These are phyloP conservation scores for Polychaeton citri DNA, from an alignment of 2,329 filamentous ascomycete species.

Conservation along the genomic window DNA sequence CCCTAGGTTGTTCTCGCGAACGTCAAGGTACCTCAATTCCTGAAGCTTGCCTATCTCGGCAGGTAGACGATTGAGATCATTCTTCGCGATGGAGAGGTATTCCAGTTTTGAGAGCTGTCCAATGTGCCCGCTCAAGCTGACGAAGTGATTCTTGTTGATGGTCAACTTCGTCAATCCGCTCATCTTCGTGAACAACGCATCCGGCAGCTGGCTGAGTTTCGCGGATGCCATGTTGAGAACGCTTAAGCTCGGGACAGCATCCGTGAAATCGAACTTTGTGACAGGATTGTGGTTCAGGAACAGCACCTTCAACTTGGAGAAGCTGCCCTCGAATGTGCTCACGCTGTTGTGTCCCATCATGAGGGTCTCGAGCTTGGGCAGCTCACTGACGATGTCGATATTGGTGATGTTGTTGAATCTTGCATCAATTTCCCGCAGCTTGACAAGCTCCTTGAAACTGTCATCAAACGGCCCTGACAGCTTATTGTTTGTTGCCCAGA, in stretches of 20 bases:
- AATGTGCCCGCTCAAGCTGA: slow-evolving; percentile 73
- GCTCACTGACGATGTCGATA: slow-evolving; percentile 72
- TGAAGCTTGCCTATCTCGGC: slow-evolving; percentile 75
- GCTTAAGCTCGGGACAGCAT: slow-evolving; percentile 66
- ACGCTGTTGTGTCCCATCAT: slow-evolving; percentile 88
- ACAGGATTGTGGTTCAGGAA: slow-evolving; percentile 92
- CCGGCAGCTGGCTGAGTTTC: slow-evolving; percentile 76
- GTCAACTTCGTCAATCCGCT: slow-evolving; percentile 76
- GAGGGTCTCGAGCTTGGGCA: slow-evolving; percentile 78
- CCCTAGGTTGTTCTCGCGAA: slow-evolving; percentile 86
- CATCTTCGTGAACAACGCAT: slow-evolving; percentile 78
- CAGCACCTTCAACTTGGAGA: slow-evolving; percentile 68
- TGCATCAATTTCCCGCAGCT: slow-evolving; percentile 79
- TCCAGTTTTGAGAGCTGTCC: slow-evolving; percentile 73
- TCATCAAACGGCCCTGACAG: slow-evolving; percentile 59
- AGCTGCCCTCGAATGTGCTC: slow-evolving; percentile 80
- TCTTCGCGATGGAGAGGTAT: slow-evolving; percentile 87
- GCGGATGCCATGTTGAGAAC: slow-evolving; percentile 81
- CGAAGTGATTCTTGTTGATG: slow-evolving; percentile 91
- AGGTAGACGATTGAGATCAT: slow-evolving; percentile 72
- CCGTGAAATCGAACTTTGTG: slow-evolving; percentile 76
- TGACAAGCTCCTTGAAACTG: slow-evolving; percentile 57
- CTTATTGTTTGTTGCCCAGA: slow-evolving; percentile 93
- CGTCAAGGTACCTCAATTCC: slow-evolving; percentile 74
- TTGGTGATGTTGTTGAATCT: slow-evolving; percentile 83